Evolutionary conservation across 2,329 filamentous ascomycete genomes (phyloP), one percentile per base, ranked within the genome.

Genomic region (Thermothelomyces thermophilus): DNA sequence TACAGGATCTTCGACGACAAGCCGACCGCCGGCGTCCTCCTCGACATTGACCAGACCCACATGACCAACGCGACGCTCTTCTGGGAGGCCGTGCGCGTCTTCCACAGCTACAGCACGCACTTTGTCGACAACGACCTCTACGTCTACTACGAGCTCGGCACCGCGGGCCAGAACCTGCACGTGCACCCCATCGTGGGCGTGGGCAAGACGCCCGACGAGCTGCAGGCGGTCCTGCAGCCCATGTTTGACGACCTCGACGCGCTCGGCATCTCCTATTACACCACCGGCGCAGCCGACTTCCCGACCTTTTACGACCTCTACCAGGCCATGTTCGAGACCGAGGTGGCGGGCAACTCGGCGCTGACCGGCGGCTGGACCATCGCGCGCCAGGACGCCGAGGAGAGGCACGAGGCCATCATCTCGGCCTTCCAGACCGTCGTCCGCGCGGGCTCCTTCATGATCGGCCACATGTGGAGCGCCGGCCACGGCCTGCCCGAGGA

Each of bases 1-100:
- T 78, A 74, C 52, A 79, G 77, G 60, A 73, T 74, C 0, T 72
- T 77, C 57, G 63, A 68, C 0, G 76, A 77, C 41, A 64, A 57
- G 61, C 64, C 64, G 1, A 66, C 65, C 0, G 64, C 72, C 0
- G 77, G 73, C 6, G 65, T 72, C 57, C 51, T 70, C 10, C 54
- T 72, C 43, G 65, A 64, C 48, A 66, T 72, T 59, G 70, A 68
- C 54, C 58, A 60, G 7, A 61, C 63, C 1, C 61, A 62, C 17
- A 68, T 68, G 41, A 62, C 59, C 17, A 61, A 69, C 35, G 64
- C 71, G 19, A 64, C 64, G 2, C 53, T 69, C 1, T 77, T 72
- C 63, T 80, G 73, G 66, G 60, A 72, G 14, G 71, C 73, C 1
- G 66, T 79, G 5, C 63, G 64, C 9, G 65, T 67, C 11, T 80